Conservation (phyloP, 2,329 filamentous ascomycete species). For the Colletotrichum eleusines region DNA sequence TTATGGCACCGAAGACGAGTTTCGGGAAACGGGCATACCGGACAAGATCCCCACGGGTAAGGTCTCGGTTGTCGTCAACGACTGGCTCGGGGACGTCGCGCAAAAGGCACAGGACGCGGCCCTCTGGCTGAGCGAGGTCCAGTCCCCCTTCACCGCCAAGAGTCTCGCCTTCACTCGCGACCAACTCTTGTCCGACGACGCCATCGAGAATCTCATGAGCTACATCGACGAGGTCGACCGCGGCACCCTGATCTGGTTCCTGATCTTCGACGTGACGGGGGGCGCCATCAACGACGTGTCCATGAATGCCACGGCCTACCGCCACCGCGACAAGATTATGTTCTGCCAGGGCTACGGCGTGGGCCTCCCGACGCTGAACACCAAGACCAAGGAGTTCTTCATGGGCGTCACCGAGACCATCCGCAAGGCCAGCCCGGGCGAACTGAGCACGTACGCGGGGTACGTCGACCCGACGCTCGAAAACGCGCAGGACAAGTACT, state of each 20-base stretch:
- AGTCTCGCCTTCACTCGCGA: conserved; percentile 65
- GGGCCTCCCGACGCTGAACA: conserved; percentile 59
- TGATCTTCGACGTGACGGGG: conserved; percentile 72
- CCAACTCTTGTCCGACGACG: conserved; percentile 59
- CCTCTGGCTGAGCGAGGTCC: conserved; percentile 60
- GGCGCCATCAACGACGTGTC: conserved; percentile 70
- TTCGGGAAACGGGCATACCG: conserved; percentile 62
- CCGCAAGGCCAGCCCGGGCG: conserved; percentile 51
- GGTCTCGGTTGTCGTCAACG: conserved; percentile 60
- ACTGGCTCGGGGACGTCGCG: conserved; percentile 72
- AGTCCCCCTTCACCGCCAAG: conserved; percentile 67
- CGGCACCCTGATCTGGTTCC: conserved; percentile 68
- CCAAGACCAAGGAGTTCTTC: conserved; percentile 64
- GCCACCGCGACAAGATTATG: conserved; percentile 73
- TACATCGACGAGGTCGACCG: conserved; percentile 64
- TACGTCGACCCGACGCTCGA: conserved; percentile 68
- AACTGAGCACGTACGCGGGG: conserved; percentile 69
- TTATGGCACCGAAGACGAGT: conserved; percentile 70
- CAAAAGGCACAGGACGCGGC: conserved; percentile 63
- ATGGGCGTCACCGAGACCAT: conserved; percentile 62
- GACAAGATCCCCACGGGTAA: conserved; percentile 58
- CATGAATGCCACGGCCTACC: conserved; percentile 69
- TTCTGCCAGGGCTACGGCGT: conserved; percentile 73
- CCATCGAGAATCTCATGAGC: conserved; percentile 63
- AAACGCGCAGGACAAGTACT: conserved; percentile 64